Conservation (phyloP, 306 rosid genomes). For the Ormosia semicastrata region DNA sequence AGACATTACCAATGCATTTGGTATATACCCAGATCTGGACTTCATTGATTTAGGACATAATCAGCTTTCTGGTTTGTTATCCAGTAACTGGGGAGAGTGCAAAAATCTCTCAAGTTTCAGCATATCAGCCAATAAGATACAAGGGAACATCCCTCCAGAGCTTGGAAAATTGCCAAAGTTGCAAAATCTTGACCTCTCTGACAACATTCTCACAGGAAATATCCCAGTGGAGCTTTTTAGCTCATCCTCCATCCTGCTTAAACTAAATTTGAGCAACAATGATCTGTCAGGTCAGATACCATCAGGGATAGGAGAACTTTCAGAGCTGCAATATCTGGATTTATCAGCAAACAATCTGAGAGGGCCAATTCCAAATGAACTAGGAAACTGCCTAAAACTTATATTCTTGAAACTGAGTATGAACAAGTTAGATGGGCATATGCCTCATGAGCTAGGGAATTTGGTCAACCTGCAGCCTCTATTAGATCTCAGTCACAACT, state of each 20-base stretch:
- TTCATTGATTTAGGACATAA: slow-evolving; percentile 34
- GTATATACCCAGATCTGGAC: slow-evolving; percentile 12
- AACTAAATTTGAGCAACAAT: slow-evolving; percentile 13
- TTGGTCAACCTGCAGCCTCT: slow-evolving; percentile 20
- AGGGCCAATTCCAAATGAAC: slow-evolving; percentile 28
- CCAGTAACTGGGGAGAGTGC: slow-evolving; percentile 35
- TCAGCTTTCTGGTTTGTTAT: slow-evolving; percentile 24
- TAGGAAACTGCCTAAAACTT: slow-evolving; percentile 5
- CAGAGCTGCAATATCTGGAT: slow-evolving; percentile 16
- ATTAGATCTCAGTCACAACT: slow-evolving; percentile 36
- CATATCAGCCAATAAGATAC: slow-evolving; percentile 21
- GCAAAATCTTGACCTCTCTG: slow-evolving; percentile 27
- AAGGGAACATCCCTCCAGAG: slow-evolving; percentile 28
- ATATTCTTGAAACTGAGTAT: slow-evolving; percentile 25
- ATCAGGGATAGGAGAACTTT: slow-evolving; percentile 13
- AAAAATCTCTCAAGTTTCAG: slow-evolving; percentile 25
- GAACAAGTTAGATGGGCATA: slow-evolving; percentile 28
- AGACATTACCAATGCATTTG: slow-evolving; percentile 31
- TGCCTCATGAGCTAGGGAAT: slow-evolving; percentile 29
- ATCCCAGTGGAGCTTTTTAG: slow-evolving; percentile 22
- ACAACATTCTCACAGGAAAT: slow-evolving; percentile 25
- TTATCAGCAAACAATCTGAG: slow-evolving; percentile 29
- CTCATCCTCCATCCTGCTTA: slow-evolving; percentile 15
- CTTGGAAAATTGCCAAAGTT: slow-evolving; percentile 16
- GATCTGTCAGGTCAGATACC: slow-evolving; percentile 27